Conservation (phyloP, 2,329 filamentous ascomycete species). For the Curvularia sp. region DNA sequence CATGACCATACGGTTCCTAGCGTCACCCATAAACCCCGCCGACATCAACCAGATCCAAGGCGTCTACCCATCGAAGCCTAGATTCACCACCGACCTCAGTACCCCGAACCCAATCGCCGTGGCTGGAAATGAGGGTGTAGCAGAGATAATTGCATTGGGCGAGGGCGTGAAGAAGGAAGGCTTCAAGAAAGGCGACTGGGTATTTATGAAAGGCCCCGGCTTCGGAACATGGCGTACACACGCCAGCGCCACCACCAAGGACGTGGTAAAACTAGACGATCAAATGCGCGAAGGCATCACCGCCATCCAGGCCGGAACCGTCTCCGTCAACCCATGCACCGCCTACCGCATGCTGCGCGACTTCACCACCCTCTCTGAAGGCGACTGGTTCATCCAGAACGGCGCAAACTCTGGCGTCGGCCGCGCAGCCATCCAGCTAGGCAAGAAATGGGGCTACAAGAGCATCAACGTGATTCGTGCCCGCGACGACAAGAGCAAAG, state of each 20-base stretch:
- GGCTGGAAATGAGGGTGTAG: conserved; percentile 90
- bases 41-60: conserved; percentile 99
- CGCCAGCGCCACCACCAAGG: conserved; percentile 67
- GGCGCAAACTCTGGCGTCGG: conserved; percentile 95
- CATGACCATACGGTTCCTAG: conserved; percentile 84
- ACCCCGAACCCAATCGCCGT: conserved; percentile 78
- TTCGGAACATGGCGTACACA: conserved; percentile 97
- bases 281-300: conserved; percentile 73
- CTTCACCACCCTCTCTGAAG: conserved; percentile 71
- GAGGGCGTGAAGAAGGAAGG: conserved; percentile 60
- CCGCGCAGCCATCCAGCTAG: conserved; percentile 88
- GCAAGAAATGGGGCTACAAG: conserved; percentile 81
- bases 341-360: conserved; percentile 92
- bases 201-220: conserved; percentile 81
- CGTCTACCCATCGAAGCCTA: conserved; percentile 86
- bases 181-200: conserved; percentile 85
- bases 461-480: conserved; percentile 89
- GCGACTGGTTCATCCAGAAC: conserved; percentile 97
- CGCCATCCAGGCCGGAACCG: conserved; percentile 81
- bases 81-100: conserved; percentile 76
- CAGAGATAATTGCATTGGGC: conserved; percentile 80
- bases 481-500: conserved; percentile 73
- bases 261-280: conserved; percentile 73
- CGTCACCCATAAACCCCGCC: conserved; percentile 92
- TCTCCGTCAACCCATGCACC: conserved; percentile 90